phyloP scores from a whole-genome alignment of 2,329 filamentous ascomycete genomes.

The Xylariaceae sp. region DNA sequence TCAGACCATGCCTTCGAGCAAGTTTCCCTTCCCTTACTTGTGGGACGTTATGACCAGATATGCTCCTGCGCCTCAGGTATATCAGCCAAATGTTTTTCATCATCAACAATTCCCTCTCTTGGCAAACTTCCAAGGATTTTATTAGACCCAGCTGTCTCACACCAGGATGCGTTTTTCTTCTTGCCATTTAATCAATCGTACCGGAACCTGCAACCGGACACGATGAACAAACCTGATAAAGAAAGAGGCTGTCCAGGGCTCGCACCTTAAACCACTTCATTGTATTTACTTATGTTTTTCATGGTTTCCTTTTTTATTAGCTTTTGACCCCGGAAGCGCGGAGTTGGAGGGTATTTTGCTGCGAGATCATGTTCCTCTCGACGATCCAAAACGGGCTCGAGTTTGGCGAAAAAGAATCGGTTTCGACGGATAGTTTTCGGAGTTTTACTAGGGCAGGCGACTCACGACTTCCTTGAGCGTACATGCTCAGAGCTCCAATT shows the following conservation, averaged over 20 bases:
- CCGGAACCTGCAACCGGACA: too few relatives aligned
- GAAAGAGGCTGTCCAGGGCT: conserved; percentile 12
- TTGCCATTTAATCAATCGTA: too few relatives aligned
- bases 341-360: conserved; percentile 26
- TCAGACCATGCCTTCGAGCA: conserved; percentile 36
- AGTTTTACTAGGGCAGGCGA: background rate
- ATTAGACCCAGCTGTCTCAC: conserved; percentile 32
- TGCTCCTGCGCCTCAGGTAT: conserved; percentile 46
- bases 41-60: conserved; percentile 51
- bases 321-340: conserved; percentile 26
- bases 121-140: conserved; percentile 48
- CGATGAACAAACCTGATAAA: too few relatives aligned
- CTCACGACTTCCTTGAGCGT: conserved; percentile 9
- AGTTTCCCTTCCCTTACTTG: conserved; percentile 45
- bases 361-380: too few relatives aligned
- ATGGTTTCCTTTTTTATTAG: conserved; percentile 21
- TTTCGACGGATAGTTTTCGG: conserved; percentile 13
- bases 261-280: conserved; percentile 13
- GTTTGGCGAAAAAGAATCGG: conserved; percentile 1
- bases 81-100: conserved; percentile 49
- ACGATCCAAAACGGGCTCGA: too few relatives aligned
- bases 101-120: conserved; percentile 51
- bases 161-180: conserved; percentile 4
- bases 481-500: conserved; percentile 16
- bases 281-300: conserved; percentile 26